These are phyloP conservation scores for Dendrocalamus latiflorus DNA, from an alignment of 202 grass and related monocot genomes.

Conservation along the genomic window DNA sequence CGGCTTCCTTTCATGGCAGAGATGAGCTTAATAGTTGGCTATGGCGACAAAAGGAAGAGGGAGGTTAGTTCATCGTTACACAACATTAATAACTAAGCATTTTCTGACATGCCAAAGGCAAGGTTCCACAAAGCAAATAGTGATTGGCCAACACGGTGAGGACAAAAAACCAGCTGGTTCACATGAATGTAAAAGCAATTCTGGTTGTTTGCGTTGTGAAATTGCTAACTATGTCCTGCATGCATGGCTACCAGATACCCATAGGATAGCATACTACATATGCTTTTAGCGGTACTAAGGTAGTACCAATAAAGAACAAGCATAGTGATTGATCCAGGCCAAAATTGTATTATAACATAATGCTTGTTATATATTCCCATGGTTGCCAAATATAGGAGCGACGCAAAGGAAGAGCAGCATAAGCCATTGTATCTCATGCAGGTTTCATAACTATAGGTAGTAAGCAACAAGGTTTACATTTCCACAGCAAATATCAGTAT, in stretches of 20 bases:
- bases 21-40: constrained; percentile 42
- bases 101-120: background rate
- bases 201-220: background rate
- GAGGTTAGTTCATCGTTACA: background rate
- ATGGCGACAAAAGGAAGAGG: background rate
- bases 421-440: background rate
- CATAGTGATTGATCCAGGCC: background rate
- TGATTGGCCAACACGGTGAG: background rate
- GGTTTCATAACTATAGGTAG: background rate
- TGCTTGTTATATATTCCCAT: background rate
- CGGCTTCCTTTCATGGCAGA: constrained; percentile 87
- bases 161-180: background rate
- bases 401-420: background rate
- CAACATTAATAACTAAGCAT: background rate
- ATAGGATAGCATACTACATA: background rate
- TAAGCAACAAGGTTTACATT: background rate
- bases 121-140: background rate
- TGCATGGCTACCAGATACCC: constrained; percentile 5
- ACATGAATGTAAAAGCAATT: background rate
- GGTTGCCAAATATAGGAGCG: background rate
- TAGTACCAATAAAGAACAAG: background rate
- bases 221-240: background rate
- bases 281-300: background rate
- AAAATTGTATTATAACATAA: background rate
- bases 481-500: background rate